These are phyloP conservation scores for Dovyalis caffra DNA, from an alignment of 345 rosid genomes.

Conservation along the genomic window DNA sequence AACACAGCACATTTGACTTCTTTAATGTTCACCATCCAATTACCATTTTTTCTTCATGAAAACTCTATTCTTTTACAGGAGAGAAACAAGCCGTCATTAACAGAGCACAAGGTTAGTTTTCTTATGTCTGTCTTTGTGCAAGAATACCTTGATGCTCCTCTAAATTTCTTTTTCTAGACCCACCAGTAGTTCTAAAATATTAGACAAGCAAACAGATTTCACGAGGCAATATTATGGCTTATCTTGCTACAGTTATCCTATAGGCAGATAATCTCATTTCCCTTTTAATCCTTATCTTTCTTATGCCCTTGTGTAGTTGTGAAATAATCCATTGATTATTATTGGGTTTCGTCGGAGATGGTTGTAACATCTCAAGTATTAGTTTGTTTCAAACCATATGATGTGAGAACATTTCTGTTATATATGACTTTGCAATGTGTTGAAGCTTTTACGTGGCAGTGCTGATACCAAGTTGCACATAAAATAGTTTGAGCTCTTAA, in stretches of 20 bases:
- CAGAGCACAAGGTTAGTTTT: constrained; percentile 58
- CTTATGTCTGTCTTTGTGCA: neutral
- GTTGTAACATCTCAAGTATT: neutral
- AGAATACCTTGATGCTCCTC: neutral
- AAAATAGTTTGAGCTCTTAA: neutral
- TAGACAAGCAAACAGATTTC: neutral
- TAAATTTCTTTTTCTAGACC: neutral
- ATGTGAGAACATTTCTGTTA: neutral
- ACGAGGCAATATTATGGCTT: neutral
- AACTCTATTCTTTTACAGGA: neutral
- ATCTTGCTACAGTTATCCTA: neutral
- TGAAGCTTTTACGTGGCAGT: neutral
- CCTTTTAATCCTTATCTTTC: neutral
- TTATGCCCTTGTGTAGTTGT: neutral
- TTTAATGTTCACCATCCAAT: neutral
- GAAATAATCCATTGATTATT: neutral
- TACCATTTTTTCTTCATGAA: neutral
- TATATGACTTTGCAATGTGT: neutral
- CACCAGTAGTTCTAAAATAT: neutral
- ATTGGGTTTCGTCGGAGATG: neutral
- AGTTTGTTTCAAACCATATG: neutral
- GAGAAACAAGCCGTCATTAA: constrained; percentile 24
- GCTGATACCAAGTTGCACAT: neutral
- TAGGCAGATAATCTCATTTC: neutral
- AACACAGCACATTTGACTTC: neutral